Evolutionary conservation across 257 asterid genomes (phyloP).

Genomic region (Gardenia jasminoides): DNA sequence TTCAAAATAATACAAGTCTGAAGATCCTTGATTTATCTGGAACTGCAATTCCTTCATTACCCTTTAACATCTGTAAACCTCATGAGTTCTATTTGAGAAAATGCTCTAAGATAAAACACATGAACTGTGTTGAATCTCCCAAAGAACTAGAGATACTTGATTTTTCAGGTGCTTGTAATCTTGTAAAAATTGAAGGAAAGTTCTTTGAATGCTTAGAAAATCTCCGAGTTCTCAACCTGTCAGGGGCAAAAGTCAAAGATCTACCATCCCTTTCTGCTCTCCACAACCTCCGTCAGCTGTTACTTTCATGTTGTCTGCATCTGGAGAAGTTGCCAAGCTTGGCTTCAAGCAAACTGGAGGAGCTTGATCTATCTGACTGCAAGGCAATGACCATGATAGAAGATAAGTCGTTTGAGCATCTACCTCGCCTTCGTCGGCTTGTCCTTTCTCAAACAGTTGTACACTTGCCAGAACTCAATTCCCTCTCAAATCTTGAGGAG

Average conservation of each 20-base stretch:
- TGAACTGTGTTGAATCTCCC: background rate
- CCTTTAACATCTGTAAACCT: background rate
- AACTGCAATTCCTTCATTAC: background rate
- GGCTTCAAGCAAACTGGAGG: constrained; percentile 3
- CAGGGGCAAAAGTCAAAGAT: constrained; percentile 1
- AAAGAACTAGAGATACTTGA: constrained; percentile 7
- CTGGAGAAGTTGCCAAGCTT: constrained; percentile 5
- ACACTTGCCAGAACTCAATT: background rate
- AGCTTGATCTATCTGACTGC: constrained; percentile 8
- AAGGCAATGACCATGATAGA: background rate
- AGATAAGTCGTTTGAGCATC: constrained; percentile 1
- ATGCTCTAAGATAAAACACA: background rate
- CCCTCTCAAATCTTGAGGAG: constrained; percentile 1
- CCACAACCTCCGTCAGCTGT: background rate
- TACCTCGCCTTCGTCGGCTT: constrained; percentile 1
- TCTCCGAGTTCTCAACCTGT: constrained; percentile 18
- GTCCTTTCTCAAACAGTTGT: background rate
- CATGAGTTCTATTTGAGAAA: background rate
- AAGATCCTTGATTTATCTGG: constrained; percentile 4
- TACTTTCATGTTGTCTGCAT: background rate
- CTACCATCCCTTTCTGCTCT: constrained; percentile 7
- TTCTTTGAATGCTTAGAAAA: background rate
- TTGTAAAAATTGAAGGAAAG: background rate
- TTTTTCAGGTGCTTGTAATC: constrained; percentile 7
- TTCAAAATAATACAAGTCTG: background rate